Conservation (phyloP, 306 rosid genomes). For the Astragalus membranaceus region DNA sequence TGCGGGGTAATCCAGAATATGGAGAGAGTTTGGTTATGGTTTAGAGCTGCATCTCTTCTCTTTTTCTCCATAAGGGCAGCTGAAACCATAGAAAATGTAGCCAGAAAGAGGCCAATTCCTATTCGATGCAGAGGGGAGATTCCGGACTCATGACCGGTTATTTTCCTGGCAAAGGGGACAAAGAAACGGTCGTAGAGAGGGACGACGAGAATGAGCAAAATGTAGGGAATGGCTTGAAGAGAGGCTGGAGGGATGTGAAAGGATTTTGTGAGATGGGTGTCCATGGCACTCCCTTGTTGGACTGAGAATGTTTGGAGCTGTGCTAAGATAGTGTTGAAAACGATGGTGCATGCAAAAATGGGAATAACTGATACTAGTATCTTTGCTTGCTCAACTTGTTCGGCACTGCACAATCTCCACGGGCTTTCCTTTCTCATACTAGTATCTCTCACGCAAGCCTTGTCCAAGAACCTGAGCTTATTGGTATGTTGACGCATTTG, state of each 20-base stretch:
- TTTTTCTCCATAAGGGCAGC: slow-evolving; percentile 81
- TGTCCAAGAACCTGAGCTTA: slow-evolving; percentile 85
- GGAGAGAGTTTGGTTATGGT: slow-evolving; percentile 41
- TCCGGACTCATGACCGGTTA: slow-evolving; percentile 80
- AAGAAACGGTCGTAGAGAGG: slow-evolving; percentile 82
- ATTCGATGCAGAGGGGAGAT: slow-evolving; percentile 68
- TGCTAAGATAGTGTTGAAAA: slow-evolving; percentile 94
- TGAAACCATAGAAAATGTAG: slow-evolving; percentile 84
- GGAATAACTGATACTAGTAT: slow-evolving; percentile 70
- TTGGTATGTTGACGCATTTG: slow-evolving; percentile 42
- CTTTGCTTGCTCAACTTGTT: slow-evolving; percentile 79
- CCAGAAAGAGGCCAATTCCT: slow-evolving; percentile 80
- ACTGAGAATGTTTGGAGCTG: slow-evolving; percentile 98
- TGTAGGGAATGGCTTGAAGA: slow-evolving; percentile 87
- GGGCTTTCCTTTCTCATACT: slow-evolving; percentile 58
- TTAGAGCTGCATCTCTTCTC: slow-evolving; percentile 58
- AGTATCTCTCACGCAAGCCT: slow-evolving; percentile 61
- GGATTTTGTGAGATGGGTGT: slow-evolving; percentile 56
- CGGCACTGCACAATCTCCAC: slow-evolving; percentile 71
- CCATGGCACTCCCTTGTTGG: slow-evolving; percentile 86
- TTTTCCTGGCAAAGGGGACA: slow-evolving; percentile 69
- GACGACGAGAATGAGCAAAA: slow-evolving; percentile 65
- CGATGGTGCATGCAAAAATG: slow-evolving; percentile 88
- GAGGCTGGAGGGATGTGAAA: slow-evolving; percentile 88
- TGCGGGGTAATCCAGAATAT: slow-evolving; percentile 98